These are phyloP conservation scores for Piloderma croceum DNA, from an alignment of 768 basidiomycete species.

Conservation along the genomic window DNA sequence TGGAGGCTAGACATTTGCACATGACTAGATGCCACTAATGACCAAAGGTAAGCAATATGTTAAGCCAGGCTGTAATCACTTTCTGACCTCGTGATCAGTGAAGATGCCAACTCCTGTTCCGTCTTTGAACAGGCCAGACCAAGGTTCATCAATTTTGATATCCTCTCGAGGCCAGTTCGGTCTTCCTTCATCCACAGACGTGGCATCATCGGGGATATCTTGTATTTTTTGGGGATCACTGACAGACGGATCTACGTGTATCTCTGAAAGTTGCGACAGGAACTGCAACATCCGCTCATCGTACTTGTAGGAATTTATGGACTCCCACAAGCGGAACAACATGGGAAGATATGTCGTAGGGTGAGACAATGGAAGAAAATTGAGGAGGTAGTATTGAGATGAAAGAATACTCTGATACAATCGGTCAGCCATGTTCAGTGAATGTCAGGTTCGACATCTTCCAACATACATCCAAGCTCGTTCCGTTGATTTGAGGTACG, in stretches of 20 bases:
- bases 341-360: slow-evolving; percentile 80
- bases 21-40: slow-evolving; percentile 82
- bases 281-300: slow-evolving; percentile 89
- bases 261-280: slow-evolving; percentile 67
- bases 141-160: slow-evolving; percentile 34
- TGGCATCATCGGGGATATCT: slow-evolving; percentile 65
- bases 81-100: slow-evolving; percentile 60
- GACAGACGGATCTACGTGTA: slow-evolving; percentile 72
- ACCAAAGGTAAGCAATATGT: too few relatives aligned
- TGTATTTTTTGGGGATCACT: slow-evolving; percentile 68
- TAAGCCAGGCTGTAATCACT: too few relatives aligned
- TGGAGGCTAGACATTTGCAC: slow-evolving; percentile 81
- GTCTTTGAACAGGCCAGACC: slow-evolving; percentile 47
- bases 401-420: slow-evolving; percentile 58
- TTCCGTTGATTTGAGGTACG: slow-evolving; percentile 72
- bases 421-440: slow-evolving; percentile 5
- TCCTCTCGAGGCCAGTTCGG: slow-evolving; percentile 48
- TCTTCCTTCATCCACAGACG: slow-evolving; percentile 55
- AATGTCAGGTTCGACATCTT: not conserved
- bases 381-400: slow-evolving; percentile 79
- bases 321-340: slow-evolving; percentile 84
- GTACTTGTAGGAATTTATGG: slow-evolving; percentile 82
- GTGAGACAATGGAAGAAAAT: slow-evolving; percentile 80
- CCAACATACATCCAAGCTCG: slow-evolving; percentile 59
- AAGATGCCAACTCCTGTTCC: slow-evolving; percentile 82